Percentiles rank a stretch among this genome's conserved stretches.
Evolutionary conservation across 2,329 filamentous ascomycete genomes (phyloP).

Genomic region (Sporothrix phasma): DNA sequence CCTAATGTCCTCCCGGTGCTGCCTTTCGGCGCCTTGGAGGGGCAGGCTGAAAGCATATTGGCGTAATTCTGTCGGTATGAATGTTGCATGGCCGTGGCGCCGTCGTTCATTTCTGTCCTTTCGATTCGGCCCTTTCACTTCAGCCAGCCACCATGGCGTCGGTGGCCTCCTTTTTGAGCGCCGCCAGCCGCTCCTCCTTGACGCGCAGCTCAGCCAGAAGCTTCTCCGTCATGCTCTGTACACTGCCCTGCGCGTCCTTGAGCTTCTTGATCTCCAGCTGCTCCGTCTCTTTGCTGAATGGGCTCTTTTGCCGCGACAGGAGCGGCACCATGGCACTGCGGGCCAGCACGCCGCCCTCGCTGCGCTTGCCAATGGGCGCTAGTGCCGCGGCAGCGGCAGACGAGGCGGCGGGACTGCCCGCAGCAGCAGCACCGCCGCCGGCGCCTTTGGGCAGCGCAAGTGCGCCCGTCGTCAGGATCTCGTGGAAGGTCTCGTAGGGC

Average conservation of each 20-base stretch:
- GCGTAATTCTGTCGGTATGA: neutral
- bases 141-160: constrained; percentile 17
- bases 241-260: constrained; percentile 53
- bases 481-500: constrained; percentile 85
- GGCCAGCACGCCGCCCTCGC: constrained; percentile 47
- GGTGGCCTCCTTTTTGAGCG: constrained; percentile 44
- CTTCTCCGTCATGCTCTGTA: constrained; percentile 49
- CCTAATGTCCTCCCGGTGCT: neutral
- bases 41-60: no score
- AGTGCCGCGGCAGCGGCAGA: constrained; percentile 32
- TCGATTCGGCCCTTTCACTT: neutral
- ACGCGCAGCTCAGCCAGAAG: constrained; percentile 52
- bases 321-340: constrained; percentile 67
- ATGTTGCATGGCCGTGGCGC: neutral
- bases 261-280: constrained; percentile 51
- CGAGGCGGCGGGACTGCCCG: constrained; percentile 32
- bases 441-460: constrained; percentile 31
- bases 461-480: constrained; percentile 67
- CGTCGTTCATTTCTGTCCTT: neutral
- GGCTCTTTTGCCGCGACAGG: constrained; percentile 54
- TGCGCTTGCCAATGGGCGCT: constrained; percentile 26
- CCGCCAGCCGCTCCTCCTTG: constrained; percentile 52
- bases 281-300: constrained; percentile 65
- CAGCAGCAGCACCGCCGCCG: constrained; percentile 29
- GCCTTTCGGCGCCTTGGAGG: neutral